Conservation (phyloP, 2,329 filamentous ascomycete species). For the Xylaria sp. region DNA sequence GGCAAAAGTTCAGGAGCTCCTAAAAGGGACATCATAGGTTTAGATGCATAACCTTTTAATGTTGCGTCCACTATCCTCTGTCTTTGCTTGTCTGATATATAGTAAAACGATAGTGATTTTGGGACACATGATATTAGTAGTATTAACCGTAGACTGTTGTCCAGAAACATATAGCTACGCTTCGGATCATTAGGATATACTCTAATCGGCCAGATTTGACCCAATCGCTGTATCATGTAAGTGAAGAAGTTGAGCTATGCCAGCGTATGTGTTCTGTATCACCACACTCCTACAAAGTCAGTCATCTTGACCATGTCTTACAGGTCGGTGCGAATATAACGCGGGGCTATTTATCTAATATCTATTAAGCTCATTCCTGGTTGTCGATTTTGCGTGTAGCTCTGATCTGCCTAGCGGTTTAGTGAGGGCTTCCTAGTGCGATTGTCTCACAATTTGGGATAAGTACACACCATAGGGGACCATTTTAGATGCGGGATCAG, state of each 20-base stretch:
- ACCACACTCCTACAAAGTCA: slow-evolving; percentile 16
- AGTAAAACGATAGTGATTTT: slow-evolving; percentile 17
- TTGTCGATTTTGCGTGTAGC: slow-evolving; percentile 35
- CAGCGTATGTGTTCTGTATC: slow-evolving; percentile 39
- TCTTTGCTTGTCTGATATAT: slow-evolving; percentile 1
- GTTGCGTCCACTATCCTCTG: slow-evolving; percentile 1
- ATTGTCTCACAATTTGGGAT: slow-evolving; percentile 40
- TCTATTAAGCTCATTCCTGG: slow-evolving; percentile 42
- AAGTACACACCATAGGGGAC: slow-evolving; percentile 36
- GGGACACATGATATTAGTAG: neutral
- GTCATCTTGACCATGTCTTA: slow-evolving; percentile 36
- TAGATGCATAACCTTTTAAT: neutral
- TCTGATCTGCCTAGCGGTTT: slow-evolving; percentile 35
- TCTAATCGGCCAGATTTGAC: slow-evolving; percentile 2
- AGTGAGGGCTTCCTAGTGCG: slow-evolving; percentile 36
- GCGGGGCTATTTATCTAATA: slow-evolving; percentile 41
- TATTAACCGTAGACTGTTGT: neutral
- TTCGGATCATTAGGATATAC: neutral
- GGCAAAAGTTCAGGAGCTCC: neutral
- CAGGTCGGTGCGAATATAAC: slow-evolving; percentile 32
- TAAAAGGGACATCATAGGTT: neutral
- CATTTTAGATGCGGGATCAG: slow-evolving; percentile 36
- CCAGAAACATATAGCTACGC: neutral
- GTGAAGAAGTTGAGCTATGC: slow-evolving; percentile 10
- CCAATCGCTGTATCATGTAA: slow-evolving; percentile 1